phyloP scores from a whole-genome alignment of 192 early-diverging fungal genomes.

The Cetraspora pellucida region DNA sequence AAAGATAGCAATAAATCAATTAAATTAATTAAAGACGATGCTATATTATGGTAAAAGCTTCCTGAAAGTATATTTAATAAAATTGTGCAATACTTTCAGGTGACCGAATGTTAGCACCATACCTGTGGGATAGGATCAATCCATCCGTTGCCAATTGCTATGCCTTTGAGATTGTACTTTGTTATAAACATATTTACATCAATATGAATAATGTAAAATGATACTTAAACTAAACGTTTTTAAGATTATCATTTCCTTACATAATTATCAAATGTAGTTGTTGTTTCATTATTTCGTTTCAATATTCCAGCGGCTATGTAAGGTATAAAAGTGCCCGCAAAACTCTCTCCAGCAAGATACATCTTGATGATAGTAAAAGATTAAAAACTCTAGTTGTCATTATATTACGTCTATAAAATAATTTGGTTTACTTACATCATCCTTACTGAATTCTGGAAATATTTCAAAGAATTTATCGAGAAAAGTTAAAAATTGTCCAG shows the following conservation, averaged over 20 bases:
- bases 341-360: constrained; percentile 68
- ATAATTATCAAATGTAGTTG: constrained; percentile 11
- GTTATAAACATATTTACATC: background rate
- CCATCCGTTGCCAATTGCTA: constrained; percentile 69
- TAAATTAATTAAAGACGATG: no score
- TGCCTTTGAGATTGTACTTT: constrained; percentile 56
- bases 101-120: background rate
- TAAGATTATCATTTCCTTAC: constrained; percentile 9
- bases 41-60: background rate
- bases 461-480: constrained; percentile 51
- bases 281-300: constrained; percentile 39
- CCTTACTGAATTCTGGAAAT: constrained; percentile 51
- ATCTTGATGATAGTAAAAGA: constrained; percentile 40
- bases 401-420: background rate
- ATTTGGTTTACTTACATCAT: constrained; percentile 42
- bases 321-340: constrained; percentile 65
- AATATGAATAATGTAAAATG: background rate
- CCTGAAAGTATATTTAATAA: background rate
- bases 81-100: background rate
- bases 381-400: background rate
- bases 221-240: no score
- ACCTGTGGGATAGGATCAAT: constrained; percentile 64
- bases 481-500: constrained; percentile 50
- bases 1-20: no score
- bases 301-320: constrained; percentile 50